phyloP scores from a whole-genome alignment of 1,139 yeast species.

The Debaryomycetaceae sp. region DNA sequence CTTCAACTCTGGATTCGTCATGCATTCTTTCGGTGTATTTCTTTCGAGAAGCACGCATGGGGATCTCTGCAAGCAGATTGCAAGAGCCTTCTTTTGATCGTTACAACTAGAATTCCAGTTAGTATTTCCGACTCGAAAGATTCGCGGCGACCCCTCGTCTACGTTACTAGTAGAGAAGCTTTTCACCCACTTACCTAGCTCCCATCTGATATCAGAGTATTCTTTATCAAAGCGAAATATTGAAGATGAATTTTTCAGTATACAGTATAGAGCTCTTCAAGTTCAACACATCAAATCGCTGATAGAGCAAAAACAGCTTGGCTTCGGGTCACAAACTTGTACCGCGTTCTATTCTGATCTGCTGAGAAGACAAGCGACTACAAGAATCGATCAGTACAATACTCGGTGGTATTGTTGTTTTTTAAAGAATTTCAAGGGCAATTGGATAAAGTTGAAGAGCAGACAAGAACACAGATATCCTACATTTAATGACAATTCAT shows the following conservation, averaged over 20 bases:
- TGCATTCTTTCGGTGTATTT: constrained; percentile 84
- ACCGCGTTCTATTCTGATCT: no score
- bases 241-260: background rate
- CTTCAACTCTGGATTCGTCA: constrained; percentile 74
- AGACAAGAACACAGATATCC: background rate
- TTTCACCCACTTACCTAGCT: constrained; percentile 26
- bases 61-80: constrained; percentile 90
- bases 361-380: no score
- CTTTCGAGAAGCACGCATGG: constrained; percentile 93
- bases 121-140: background rate
- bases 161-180: background rate
- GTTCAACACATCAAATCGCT: background rate
- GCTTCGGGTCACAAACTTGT: no score
- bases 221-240: background rate
- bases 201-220: constrained; percentile 17
- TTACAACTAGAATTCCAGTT: constrained; percentile 59
- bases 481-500: constrained; percentile 49
- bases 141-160: background rate
- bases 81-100: constrained; percentile 89
- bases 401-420: no score
- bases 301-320: background rate
- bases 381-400: no score
- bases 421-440: no score
- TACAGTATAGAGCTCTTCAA: background rate
- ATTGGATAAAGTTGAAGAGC: background rate